phyloP scores from a whole-genome alignment of 129 eudicot species.

The Logfia minima region DNA sequence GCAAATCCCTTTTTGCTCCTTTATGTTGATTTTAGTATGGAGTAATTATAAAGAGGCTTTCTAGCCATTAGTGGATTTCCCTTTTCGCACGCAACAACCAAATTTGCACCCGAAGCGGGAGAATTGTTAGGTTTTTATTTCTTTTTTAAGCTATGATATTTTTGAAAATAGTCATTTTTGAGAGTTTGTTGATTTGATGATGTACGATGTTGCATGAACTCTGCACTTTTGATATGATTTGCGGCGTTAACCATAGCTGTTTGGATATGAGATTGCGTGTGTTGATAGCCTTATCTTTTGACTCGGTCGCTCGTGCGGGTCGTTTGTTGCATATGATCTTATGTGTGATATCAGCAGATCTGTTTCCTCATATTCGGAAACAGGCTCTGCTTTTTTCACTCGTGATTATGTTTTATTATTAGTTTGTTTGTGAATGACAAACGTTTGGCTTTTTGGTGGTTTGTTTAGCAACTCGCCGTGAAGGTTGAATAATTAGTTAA shows the following conservation, averaged over 20 bases:
- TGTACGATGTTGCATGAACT: slow-evolving; percentile 5
- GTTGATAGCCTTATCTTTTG: background rate
- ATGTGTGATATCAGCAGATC: slow-evolving; percentile 25
- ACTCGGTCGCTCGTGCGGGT: slow-evolving; percentile 14
- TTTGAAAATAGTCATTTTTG: slow-evolving; percentile 1
- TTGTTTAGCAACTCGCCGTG: background rate
- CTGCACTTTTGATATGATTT: background rate
- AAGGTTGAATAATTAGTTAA: background rate
- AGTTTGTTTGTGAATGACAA: background rate
- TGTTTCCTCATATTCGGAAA: background rate
- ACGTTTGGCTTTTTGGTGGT: background rate
- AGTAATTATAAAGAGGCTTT: background rate
- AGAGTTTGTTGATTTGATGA: slow-evolving; percentile 29
- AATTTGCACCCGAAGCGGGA: slow-evolving; percentile 20
- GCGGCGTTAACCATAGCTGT: background rate
- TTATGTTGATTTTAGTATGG: background rate
- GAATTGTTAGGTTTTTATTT: background rate
- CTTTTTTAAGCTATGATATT: background rate
- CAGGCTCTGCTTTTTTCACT: background rate
- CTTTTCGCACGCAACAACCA: slow-evolving; percentile 20
- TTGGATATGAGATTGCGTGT: background rate
- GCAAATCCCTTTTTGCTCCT: slow-evolving; percentile 34
- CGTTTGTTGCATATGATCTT: background rate
- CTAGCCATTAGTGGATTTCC: slow-evolving; percentile 16
- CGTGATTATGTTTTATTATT: background rate